Conservation (phyloP, 257 asterid genomes). For the Avicennia marina region DNA sequence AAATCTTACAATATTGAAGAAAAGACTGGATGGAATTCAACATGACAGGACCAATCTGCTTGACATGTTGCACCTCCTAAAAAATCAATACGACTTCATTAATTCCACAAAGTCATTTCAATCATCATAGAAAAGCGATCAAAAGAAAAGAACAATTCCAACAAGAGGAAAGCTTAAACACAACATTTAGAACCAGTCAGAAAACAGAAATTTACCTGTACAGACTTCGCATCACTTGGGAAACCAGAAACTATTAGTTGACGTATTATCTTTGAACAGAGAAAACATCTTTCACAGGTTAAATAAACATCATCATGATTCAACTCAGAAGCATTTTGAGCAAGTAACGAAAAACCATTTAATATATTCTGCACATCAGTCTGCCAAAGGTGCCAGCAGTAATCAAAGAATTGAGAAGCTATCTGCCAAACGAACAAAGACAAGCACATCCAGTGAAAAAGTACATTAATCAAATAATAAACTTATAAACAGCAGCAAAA, state of each 20-base stretch:
- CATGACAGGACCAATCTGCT: constrained; percentile 79
- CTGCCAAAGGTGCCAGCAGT: constrained; percentile 99
- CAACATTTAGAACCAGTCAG: background rate
- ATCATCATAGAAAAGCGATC: background rate
- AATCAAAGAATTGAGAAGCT: constrained; percentile 87
- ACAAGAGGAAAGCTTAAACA: constrained; percentile 11
- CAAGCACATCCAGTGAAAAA: constrained; percentile 25
- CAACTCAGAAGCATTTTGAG: constrained; percentile 69
- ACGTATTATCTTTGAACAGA: constrained; percentile 85
- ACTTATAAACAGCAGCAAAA: constrained; percentile 17
- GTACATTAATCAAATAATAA: constrained; percentile 12
- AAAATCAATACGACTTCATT: constrained; percentile 22
- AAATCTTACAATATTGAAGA: constrained; percentile 78
- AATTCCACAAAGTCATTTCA: constrained; percentile 9
- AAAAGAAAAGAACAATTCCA: constrained; percentile 15
- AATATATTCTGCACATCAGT: constrained; percentile 72
- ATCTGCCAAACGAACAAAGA: constrained; percentile 71
- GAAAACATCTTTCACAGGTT: constrained; percentile 94
- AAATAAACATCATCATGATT: constrained; percentile 68
- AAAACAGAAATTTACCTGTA: constrained; percentile 50
- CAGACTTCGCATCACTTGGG: constrained; percentile 64
- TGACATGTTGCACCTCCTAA: constrained; percentile 91
- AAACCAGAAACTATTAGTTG: constrained; percentile 83
- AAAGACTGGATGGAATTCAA: constrained; percentile 78
- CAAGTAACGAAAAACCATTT: constrained; percentile 69